phyloP scores from a whole-genome alignment of 176 grass and related monocot genomes.

The Musa troglodytarum region DNA sequence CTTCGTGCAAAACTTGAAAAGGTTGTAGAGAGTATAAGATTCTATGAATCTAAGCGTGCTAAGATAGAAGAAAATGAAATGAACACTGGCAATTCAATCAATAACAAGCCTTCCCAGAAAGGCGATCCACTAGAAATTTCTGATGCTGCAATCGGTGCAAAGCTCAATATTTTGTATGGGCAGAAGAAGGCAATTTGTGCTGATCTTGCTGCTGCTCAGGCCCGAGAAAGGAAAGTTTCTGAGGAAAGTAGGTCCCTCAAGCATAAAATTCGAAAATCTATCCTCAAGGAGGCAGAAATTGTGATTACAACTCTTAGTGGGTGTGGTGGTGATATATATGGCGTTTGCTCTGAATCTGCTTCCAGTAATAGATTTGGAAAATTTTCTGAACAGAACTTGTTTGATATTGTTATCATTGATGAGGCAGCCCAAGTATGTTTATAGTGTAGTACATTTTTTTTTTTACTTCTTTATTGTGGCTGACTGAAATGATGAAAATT shows the following conservation, averaged over 20 bases:
- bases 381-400: conserved; percentile 76
- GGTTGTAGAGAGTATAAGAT: conserved; percentile 71
- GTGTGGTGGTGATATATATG: conserved; percentile 88
- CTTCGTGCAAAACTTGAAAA: conserved; percentile 83
- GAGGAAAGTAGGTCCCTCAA: conserved; percentile 73
- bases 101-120: conserved; percentile 19
- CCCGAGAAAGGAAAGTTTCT: conserved; percentile 64
- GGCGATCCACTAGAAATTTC: conserved; percentile 49
- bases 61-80: conserved; percentile 54
- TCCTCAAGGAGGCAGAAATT: conserved; percentile 92
- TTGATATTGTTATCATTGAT: conserved; percentile 93
- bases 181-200: conserved; percentile 75
- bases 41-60: conserved; percentile 60
- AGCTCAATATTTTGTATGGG: conserved; percentile 69
- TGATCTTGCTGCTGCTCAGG: conserved; percentile 70
- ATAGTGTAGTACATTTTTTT: background rate
- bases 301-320: conserved; percentile 87
- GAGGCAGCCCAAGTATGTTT: conserved; percentile 61
- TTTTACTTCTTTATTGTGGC: background rate
- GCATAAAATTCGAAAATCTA: conserved; percentile 79
- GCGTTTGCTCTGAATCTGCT: conserved; percentile 72
- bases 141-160: conserved; percentile 62
- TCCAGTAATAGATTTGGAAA: conserved; percentile 62
- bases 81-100: conserved; percentile 25
- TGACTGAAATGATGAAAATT: conserved; percentile 5